A percentile compares a stretch with the other conserved stretches of the same genome.
Evolutionary conservation across 176 grass and related monocot species (phyloP).

Genomic region (Cymbopogon citratus): DNA sequence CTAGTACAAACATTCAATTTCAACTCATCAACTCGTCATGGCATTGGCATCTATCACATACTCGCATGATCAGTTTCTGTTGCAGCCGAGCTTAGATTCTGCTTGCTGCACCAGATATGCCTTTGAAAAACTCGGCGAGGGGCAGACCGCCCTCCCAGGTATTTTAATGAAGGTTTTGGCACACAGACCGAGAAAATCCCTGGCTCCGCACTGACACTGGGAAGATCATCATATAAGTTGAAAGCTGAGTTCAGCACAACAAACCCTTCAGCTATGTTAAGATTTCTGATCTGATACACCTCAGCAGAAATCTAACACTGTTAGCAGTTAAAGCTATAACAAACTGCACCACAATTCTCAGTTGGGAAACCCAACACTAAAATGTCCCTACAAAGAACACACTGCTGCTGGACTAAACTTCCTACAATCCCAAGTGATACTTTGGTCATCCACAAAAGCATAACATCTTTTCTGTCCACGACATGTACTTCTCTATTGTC

Average conservation of each 20-base stretch:
- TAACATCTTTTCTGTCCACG: neutral
- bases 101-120: no score
- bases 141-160: no score
- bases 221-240: neutral
- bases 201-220: no score
- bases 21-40: no score
- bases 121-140: no score
- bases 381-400: neutral
- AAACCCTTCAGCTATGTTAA: neutral
- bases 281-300: neutral
- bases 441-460: neutral
- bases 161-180: no score
- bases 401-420: conserved; percentile 9
- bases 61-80: no score
- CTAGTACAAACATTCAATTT: neutral
- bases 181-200: no score
- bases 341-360: neutral
- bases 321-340: neutral
- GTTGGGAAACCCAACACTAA: neutral
- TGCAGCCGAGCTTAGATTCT: no score
- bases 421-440: conserved; percentile 5
- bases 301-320: neutral
- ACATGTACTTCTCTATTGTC: neutral
- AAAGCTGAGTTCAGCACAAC: neutral
- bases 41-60: no score